Percentiles rank a stretch among this genome's conserved stretches.
phyloP scores from a whole-genome alignment of 805 yeast species.

The Metschnikowia matae region DNA sequence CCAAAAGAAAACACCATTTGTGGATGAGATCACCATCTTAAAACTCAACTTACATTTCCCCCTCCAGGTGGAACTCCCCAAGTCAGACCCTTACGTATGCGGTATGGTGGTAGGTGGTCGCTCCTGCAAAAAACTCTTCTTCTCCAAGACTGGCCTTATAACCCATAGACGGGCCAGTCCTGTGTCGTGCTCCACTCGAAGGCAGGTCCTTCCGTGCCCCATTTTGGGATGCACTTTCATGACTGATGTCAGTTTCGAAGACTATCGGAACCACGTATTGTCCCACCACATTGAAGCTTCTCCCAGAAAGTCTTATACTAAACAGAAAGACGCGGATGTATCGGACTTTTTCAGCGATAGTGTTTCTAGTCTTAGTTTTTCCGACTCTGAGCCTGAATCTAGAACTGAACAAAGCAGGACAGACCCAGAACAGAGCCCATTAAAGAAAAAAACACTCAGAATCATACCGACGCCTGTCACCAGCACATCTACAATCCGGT shows the following conservation, averaged over 20 bases:
- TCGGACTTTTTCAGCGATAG: conserved; percentile 11
- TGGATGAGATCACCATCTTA: conserved; percentile 11
- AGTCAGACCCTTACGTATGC: conserved; percentile 7
- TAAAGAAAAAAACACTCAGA: background rate
- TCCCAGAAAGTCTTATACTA: background rate
- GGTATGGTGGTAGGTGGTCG: background rate
- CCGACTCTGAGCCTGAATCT: conserved; percentile 4
- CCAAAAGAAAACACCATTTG: background rate
- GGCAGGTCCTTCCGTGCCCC: conserved; percentile 36
- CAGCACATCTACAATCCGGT: background rate
- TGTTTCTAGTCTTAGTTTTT: conserved; percentile 6
- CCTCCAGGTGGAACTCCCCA: conserved; percentile 8
- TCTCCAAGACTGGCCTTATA: conserved; percentile 21
- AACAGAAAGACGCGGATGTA: conserved; percentile 1
- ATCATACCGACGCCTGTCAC: background rate
- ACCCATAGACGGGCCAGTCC: conserved; percentile 13
- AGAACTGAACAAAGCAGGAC: too few species aligned
- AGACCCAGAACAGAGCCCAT: background rate
- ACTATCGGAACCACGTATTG: conserved; percentile 9
- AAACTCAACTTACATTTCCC: conserved; percentile 17
- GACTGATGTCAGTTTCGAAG: conserved; percentile 25
- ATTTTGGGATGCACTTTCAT: conserved; percentile 38
- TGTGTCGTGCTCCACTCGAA: conserved; percentile 25
- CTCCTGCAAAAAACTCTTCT: conserved; percentile 10
- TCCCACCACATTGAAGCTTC: conserved; percentile 1